Percentiles rank a stretch among this genome's conserved stretches.
phyloP scores from a whole-genome alignment of 2,329 filamentous ascomycete genomes.

The Daldinia sp. region DNA sequence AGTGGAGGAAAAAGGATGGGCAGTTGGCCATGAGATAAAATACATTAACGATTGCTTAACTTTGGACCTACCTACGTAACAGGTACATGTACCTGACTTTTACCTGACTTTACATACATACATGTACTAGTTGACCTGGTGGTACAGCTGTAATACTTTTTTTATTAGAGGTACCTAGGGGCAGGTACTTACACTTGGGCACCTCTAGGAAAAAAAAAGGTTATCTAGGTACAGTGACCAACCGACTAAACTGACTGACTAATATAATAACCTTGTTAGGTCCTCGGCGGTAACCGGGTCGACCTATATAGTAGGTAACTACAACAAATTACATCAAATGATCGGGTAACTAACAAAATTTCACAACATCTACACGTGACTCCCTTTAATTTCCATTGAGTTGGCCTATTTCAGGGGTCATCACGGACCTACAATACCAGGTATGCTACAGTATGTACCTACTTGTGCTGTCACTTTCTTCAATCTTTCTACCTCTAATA shows the following conservation, averaged over 20 bases:
- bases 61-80: background rate
- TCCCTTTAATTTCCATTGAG: slow-evolving; percentile 5
- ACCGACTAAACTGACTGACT: background rate
- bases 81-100: too few species aligned
- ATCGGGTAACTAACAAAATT: slow-evolving; percentile 32
- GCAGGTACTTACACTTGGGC: background rate
- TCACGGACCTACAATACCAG: too few species aligned
- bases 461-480: background rate
- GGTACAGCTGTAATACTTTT: background rate
- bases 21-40: slow-evolving; percentile 36
- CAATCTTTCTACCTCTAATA: slow-evolving; percentile 24
- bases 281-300: slow-evolving; percentile 40
- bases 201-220: background rate
- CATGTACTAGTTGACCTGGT: too few species aligned
- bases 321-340: too few species aligned
- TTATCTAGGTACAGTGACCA: background rate
- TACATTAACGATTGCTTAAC: slow-evolving; percentile 7
- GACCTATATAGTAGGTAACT: slow-evolving; percentile 6
- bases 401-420: slow-evolving; percentile 3
- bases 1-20: slow-evolving; percentile 19
- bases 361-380: slow-evolving; percentile 32
- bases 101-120: background rate
- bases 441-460: background rate
- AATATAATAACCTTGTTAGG: slow-evolving; percentile 5
- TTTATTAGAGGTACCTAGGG: too few species aligned